Evolutionary conservation across 148 eudicot species (phyloP).

Genomic region (Silene conica): DNA sequence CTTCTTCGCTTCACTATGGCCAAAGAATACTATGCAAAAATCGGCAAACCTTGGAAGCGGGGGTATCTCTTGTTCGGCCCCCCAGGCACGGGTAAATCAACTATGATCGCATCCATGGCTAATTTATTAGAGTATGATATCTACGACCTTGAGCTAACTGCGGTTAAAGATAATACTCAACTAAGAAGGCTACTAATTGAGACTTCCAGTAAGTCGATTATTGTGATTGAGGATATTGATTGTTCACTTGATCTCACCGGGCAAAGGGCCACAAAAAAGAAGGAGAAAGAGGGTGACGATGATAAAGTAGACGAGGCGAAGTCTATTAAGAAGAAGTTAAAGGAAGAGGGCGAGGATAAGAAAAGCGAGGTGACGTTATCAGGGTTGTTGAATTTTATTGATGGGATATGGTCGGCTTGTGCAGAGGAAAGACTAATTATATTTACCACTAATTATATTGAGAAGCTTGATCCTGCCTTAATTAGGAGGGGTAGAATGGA

Average conservation of each 20-base stretch:
- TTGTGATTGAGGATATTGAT: slow-evolving; percentile 22
- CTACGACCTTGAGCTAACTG: slow-evolving; percentile 13
- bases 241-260: slow-evolving; percentile 26
- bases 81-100: slow-evolving; percentile 25
- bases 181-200: slow-evolving; percentile 12
- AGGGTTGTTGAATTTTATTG: slow-evolving; percentile 17
- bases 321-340: not conserved
- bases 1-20: not conserved
- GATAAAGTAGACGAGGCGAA: slow-evolving; percentile 18
- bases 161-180: not conserved
- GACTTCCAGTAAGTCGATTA: not conserved
- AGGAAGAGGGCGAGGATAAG: too few species aligned
- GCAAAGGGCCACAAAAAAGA: slow-evolving; percentile 27
- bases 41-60: slow-evolving; percentile 20
- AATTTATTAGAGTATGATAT: slow-evolving; percentile 18
- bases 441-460: slow-evolving; percentile 26
- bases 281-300: slow-evolving; percentile 2
- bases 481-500: too few species aligned
- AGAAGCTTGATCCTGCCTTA: too few species aligned
- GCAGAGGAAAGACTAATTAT: slow-evolving; percentile 29
- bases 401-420: slow-evolving; percentile 29
- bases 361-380: slow-evolving; percentile 21
- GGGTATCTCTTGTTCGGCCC: slow-evolving; percentile 21
- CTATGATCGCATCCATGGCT: slow-evolving; percentile 22
- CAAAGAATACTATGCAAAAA: not conserved